Percentiles rank a stretch among this genome's conserved stretches.
Evolutionary conservation across 2,329 filamentous ascomycete species (phyloP).

Genomic region (Aureobasidium sp.): DNA sequence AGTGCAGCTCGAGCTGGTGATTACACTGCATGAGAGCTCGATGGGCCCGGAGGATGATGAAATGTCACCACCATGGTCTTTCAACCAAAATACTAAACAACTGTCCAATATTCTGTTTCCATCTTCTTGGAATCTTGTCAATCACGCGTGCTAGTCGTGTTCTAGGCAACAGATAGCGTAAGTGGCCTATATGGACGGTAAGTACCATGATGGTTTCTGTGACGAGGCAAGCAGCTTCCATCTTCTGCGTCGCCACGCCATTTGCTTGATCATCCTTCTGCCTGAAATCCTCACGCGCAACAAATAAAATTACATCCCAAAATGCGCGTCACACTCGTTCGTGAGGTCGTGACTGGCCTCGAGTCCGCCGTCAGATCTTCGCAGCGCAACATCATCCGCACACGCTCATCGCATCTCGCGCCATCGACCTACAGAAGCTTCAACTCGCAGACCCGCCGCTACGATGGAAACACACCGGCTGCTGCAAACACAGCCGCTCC

Average conservation of each 20-base stretch:
- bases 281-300: neutral
- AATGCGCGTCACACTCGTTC: slow-evolving; percentile 1
- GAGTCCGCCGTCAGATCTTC: neutral
- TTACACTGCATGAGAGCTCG: neutral
- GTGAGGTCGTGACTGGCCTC: neutral
- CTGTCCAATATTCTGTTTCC: neutral
- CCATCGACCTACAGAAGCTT: slow-evolving; percentile 4
- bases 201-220: neutral
- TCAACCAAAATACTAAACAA: neutral
- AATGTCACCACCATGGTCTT: neutral
- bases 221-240: neutral
- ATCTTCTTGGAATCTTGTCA: neutral
- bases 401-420: neutral
- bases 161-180: neutral
- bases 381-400: neutral
- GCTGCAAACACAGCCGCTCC: neutral
- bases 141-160: neutral
- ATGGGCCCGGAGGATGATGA: neutral
- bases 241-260: neutral
- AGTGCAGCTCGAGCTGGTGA: neutral
- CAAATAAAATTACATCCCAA: neutral
- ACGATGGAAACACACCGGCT: neutral
- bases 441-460: slow-evolving; percentile 4
- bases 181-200: neutral
- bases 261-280: neutral